Base-by-base conservation (phyloP, 2,329 filamentous ascomycete species). In the Dendryphion nanum region DNA sequence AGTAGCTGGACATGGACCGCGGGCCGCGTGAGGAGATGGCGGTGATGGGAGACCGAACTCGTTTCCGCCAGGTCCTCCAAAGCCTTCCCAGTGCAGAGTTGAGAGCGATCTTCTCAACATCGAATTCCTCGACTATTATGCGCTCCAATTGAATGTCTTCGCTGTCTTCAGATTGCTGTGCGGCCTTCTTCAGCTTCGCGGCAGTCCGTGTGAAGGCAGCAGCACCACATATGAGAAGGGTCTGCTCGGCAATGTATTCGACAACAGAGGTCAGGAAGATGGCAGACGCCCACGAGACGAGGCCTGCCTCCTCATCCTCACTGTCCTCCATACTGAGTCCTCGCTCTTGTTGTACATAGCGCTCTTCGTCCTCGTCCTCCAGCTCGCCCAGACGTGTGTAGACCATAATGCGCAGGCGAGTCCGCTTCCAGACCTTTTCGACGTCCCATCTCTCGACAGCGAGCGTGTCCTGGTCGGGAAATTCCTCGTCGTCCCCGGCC, bases 301-400 rank as follows among this genome's bases (percentile, higher is more conserved):
- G 66, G 1, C 69, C 69, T 6, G 61, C 57, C 34, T 66, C 63
- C 18, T 63, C 63, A 30, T 63, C 56, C 2, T 55, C 54, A 37
- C 58, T 57, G 1, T 61, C 54, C 40, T 65, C 85, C 33, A 82
- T 76, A 40, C 83, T 84, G 20, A 75, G 64, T 37, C 74, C 69
- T 43, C 68, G 72, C 49, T 93, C 89, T 54, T 89, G 82, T 48
- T 89, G 82, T 61, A 94, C 86, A 57, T 88, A 88, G 35, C 83
- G 81, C 59, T 96, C 91, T 64, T 97, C 93, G 50, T 98, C 93
- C 51, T 97, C 90, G 68, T 98, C 93, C 65, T 98, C 94, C 77
- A 98, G 83, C 59, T 98, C 91, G 30, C 93, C 93, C 5, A 98
- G 74, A 6, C 93, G 90, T 6, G 90, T 97, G 64, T 97, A 97